Evolutionary conservation across 108 stramenopile genomes (phyloP).

Genomic region (Pseudonitzschia pungens): DNA sequence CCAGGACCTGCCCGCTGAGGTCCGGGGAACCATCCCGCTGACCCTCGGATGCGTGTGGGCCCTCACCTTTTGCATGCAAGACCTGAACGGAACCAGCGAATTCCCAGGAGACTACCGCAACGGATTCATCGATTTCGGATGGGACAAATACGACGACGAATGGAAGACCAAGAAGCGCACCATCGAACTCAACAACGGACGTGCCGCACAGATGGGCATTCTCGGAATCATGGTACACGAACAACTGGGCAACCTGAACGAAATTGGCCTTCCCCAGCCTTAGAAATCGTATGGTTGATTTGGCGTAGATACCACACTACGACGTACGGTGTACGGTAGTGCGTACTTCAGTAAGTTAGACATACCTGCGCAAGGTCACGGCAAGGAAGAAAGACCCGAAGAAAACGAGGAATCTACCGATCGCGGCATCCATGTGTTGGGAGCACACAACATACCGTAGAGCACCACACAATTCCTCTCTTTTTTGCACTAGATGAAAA

Average conservation of each 20-base stretch:
- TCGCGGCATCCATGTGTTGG: background rate
- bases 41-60: slow-evolving; percentile 44
- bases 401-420: background rate
- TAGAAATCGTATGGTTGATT: background rate
- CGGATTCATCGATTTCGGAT: slow-evolving; percentile 58
- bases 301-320: background rate
- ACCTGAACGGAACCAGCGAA: slow-evolving; percentile 40
- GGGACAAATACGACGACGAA: slow-evolving; percentile 50
- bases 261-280: slow-evolving; percentile 14
- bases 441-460: background rate
- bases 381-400: background rate
- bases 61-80: slow-evolving; percentile 48
- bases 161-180: slow-evolving; percentile 45
- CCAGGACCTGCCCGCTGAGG: slow-evolving; percentile 13
- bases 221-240: slow-evolving; percentile 84
- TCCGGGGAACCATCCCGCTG: slow-evolving; percentile 19
- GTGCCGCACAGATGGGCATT: slow-evolving; percentile 82
- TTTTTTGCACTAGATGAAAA: background rate
- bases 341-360: too few species aligned
- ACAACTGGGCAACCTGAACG: slow-evolving; percentile 50
- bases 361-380: too few species aligned
- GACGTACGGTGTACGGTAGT: too few species aligned
- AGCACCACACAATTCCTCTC: background rate
- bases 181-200: slow-evolving; percentile 75
- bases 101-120: slow-evolving; percentile 67